Evolutionary conservation across 192 early-diverging fungal species (phyloP), one percentile per base, ranked within the genome.

Genomic region (Gryganskiella cystojenkinii): DNA sequence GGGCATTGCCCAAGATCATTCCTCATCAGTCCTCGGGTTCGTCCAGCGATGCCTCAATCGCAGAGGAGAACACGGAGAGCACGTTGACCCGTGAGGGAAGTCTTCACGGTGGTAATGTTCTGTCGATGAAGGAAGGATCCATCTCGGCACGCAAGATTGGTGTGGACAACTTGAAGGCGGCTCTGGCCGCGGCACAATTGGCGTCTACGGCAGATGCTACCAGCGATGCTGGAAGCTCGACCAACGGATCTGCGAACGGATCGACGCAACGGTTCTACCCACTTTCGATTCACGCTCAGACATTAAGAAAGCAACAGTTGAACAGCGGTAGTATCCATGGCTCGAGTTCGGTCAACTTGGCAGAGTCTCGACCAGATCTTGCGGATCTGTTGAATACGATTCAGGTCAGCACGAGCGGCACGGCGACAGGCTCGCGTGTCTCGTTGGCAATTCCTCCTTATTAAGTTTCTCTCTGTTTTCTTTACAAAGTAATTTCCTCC

Each of bases 1-100:
- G 74, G 74, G 66, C 74, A 9, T 59, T 78, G 61, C 74, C 74
- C 7, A 78, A 78, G 56, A 56, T 78, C 27, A 44, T 69, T 14
- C 35, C 74, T 2, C 61, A n/a, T n/a, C n/a, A 62, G 24, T 27
- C 51, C 0, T 64, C 67, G 3, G 49, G 45, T 1, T 64, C 63
- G 4, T 78, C 74, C 19, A 68, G 55, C 3, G 67, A 78, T 35
- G 19, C 67, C 25, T 69, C 66, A 13, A 42, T 20, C 3, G 61
- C 47, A 0, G 66, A 69, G 3, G 67, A 78, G 14, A 7, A 27
- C 8, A 46, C 54, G 0, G 60, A 56, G 56, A 22, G 45, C 8
- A 57, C 46, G 2, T 15, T 43, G 28, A 58, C 73, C 8, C 30
- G 42, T n/a, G 64, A 76, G 3, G 60, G 42, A 8, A 60, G 56